Conservation (phyloP, 225 moss, liverwort and hornwort species). For the Pseudoscleropodium purum region DNA sequence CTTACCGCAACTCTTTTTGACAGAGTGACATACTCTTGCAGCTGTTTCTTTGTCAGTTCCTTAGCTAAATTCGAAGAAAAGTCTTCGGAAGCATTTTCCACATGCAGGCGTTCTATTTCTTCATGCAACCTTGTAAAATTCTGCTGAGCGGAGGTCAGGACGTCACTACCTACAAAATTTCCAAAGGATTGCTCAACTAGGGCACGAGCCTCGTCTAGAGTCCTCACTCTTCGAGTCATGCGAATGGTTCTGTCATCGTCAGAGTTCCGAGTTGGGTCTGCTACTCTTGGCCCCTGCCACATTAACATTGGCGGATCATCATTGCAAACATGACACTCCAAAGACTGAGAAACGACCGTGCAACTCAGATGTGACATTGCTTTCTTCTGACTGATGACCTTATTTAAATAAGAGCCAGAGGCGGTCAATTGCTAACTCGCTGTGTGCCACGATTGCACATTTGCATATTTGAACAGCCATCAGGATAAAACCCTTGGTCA, state of each 20-base stretch:
- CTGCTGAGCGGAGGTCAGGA: slow-evolving; percentile 49
- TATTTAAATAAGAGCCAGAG: neutral
- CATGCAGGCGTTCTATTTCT: slow-evolving; percentile 47
- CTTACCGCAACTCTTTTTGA: slow-evolving; percentile 41
- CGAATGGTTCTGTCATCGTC: slow-evolving; percentile 6
- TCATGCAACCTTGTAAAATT: slow-evolving; percentile 43
- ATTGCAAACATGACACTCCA: neutral
- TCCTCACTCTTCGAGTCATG: slow-evolving; percentile 44
- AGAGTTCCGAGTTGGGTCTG: slow-evolving; percentile 5
- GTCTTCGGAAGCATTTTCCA: slow-evolving; percentile 33
- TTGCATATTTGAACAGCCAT: neutral
- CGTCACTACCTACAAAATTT: slow-evolving; percentile 75
- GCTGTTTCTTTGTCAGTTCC: slow-evolving; percentile 46
- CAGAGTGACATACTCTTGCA: slow-evolving; percentile 42
- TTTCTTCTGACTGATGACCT: neutral
- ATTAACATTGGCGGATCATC: neutral
- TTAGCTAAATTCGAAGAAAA: slow-evolving; percentile 32
- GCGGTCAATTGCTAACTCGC: neutral
- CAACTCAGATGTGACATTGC: neutral
- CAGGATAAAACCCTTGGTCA: neutral
- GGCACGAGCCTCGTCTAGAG: slow-evolving; percentile 60
- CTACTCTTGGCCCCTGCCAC: slow-evolving; percentile 51
- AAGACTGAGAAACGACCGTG: neutral
- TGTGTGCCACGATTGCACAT: neutral
- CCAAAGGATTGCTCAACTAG: slow-evolving; percentile 86